phyloP scores from a whole-genome alignment of 139 green algal species.

The Chlorella sp. region DNA sequence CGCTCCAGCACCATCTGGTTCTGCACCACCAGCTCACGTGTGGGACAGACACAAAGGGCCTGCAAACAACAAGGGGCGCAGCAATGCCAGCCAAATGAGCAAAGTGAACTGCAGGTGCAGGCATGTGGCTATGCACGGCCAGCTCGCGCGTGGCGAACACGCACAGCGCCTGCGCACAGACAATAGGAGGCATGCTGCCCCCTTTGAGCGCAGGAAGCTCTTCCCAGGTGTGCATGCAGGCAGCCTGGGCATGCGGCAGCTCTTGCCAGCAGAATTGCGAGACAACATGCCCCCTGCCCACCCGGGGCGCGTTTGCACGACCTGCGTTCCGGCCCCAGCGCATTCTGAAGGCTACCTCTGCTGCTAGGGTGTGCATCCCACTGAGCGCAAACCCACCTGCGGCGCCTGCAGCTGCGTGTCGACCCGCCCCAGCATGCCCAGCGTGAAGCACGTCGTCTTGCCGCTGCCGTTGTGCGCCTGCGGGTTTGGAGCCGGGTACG shows the following conservation, averaged over 20 bases:
- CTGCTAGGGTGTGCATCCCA: background rate
- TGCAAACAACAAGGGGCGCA: no score
- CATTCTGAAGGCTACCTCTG: no score
- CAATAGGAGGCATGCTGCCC: no score
- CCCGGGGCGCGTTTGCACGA: no score
- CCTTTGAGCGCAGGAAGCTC: no score
- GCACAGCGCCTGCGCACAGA: conserved; percentile 87
- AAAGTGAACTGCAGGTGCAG: no score
- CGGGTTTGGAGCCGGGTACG: no score
- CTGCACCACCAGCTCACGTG: conserved; percentile 95
- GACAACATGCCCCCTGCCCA: no score
- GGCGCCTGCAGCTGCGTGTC: conserved; percentile 71
- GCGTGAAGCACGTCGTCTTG: conserved; percentile 99
- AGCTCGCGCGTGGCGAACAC: conserved; percentile 98
- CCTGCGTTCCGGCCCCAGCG: no score
- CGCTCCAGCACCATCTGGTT: conserved; percentile 88
- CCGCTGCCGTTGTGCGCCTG: conserved; percentile 96
- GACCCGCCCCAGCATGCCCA: conserved; percentile 96
- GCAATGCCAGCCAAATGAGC: no score
- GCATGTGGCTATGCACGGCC: conserved; percentile 90
- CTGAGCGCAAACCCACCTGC: background rate
- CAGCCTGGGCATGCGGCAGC: no score
- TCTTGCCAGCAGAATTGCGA: no score
- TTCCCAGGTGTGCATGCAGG: background rate
- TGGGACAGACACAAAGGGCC: conserved; percentile 97